Evolutionary conservation across 164 flowering plant species (phyloP).

Genomic region (Buxus sempervirens): DNA sequence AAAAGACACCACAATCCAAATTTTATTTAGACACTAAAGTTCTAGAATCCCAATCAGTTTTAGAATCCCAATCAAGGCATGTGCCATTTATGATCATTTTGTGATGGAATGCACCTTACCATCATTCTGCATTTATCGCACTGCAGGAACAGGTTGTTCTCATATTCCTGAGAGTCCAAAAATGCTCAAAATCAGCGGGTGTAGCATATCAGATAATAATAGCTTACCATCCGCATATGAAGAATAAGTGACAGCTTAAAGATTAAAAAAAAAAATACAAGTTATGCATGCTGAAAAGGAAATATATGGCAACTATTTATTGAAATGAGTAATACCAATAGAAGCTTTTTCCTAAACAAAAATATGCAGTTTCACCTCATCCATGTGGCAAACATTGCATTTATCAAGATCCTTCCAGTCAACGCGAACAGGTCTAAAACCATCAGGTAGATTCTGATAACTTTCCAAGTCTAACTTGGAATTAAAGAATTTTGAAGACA

Average conservation of each 20-base stretch:
- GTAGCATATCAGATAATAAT: too few species aligned
- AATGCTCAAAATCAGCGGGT: conserved; percentile 17
- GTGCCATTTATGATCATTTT: background rate
- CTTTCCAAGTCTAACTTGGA: conserved; percentile 37
- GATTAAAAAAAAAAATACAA: background rate
- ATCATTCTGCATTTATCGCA: conserved; percentile 98
- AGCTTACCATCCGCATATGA: background rate
- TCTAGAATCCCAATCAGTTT: too few species aligned
- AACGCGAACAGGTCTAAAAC: conserved; percentile 79
- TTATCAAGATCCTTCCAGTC: conserved; percentile 94
- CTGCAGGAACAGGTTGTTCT: conserved; percentile 87
- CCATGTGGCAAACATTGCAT: conserved; percentile 98
- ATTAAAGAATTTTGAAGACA: conserved; percentile 31
- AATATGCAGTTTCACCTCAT: conserved; percentile 61
- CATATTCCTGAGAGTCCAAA: conserved; percentile 68
- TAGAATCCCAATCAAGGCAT: background rate
- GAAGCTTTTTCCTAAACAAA: conserved; percentile 7
- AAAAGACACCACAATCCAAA: background rate
- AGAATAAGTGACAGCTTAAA: background rate
- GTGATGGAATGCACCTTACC: conserved; percentile 41
- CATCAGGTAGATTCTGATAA: conserved; percentile 43
- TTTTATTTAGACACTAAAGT: background rate
- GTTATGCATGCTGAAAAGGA: background rate
- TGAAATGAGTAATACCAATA: background rate
- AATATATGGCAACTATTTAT: background rate